phyloP scores from a whole-genome alignment of 2,329 filamentous ascomycete species.

The Hypoxylon rubiginosum region DNA sequence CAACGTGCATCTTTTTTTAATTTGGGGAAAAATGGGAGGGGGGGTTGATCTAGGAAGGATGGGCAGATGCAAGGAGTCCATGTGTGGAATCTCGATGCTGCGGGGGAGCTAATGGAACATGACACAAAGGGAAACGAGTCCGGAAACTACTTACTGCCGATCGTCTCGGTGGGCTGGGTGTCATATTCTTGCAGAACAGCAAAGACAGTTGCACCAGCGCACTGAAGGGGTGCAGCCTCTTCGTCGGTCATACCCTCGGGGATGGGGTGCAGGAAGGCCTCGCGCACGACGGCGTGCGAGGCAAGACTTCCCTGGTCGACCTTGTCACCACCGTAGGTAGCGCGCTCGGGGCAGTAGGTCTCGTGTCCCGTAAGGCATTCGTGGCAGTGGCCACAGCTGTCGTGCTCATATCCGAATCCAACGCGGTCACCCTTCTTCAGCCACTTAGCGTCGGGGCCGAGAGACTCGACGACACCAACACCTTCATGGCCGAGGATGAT shows the following conservation, averaged over 20 bases:
- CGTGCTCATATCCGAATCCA: constrained; percentile 61
- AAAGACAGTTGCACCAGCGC: constrained; percentile 61
- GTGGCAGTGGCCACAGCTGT: constrained; percentile 60
- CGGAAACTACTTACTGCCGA: constrained; percentile 28
- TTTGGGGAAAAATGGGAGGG: background rate
- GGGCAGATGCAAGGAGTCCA: background rate
- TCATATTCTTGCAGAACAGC: constrained; percentile 52
- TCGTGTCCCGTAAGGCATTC: constrained; percentile 61
- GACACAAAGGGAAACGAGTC: background rate
- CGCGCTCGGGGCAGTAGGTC: constrained; percentile 59
- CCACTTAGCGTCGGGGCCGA: constrained; percentile 56
- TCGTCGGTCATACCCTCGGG: constrained; percentile 61
- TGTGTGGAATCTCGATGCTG: background rate
- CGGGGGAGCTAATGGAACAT: background rate
- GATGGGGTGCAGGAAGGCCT: constrained; percentile 61
- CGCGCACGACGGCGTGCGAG: constrained; percentile 62
- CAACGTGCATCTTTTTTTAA: background rate
- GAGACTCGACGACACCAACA: constrained; percentile 59
- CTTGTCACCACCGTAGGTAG: constrained; percentile 59
- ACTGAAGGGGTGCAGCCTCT: constrained; percentile 66
- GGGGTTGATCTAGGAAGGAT: background rate
- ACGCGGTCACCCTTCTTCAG: constrained; percentile 61
- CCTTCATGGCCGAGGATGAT: constrained; percentile 65
- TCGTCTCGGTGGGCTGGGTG: constrained; percentile 52
- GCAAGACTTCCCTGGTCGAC: constrained; percentile 63